Base-by-base conservation (phyloP, 768 basidiomycete species). In the Panaeolus papilionaceus region DNA sequence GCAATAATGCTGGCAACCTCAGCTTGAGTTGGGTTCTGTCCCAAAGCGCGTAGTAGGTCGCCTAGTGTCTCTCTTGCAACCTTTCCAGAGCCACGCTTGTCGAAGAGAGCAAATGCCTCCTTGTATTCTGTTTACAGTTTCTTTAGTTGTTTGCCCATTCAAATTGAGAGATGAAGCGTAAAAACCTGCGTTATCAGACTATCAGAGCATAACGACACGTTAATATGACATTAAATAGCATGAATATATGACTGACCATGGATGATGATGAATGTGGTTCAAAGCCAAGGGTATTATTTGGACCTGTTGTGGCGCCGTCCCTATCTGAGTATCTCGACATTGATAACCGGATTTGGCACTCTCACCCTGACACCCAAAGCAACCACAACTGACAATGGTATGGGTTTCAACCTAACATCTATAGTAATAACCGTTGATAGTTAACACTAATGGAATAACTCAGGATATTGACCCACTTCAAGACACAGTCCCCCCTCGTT, bases 21-120 rank as follows among this genome's bases (percentile, higher is more conserved):
- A n/a, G 93, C 91, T 78, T 99, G 98, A 0, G 97, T 99, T n/a
- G 98, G 98, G 77, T 99, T 99, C 82, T 99, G 98, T 2, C 98
- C 98, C 3, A 99, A 83, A 0, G 95, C 95, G 51, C 98, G 88
- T 16, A 99, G 81, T 10, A 99, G 87, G 78, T 99, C 97, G 9
- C 98, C 98, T 1, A 99, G 82, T 0, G 90, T 91, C 69, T 96
- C 93, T 3, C 92, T 83, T 0, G 96, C 92, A 38, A 99, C 94
- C 14, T 92, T 86, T 16, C 96, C 96, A 2, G 92, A 94, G 42
- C 98, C 98, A 71, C 90, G 90, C 83, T 99, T 99, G 83, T 99
- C 98, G 79, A 98, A 99, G 38, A 99, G 89, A 54, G 98, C 96
- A 74, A 98, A 98, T 1, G 96, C 96, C 79, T 98, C 95, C 75